phyloP scores from a whole-genome alignment of 2,329 filamentous ascomycete genomes.

The Emericellopsis atlantica region DNA sequence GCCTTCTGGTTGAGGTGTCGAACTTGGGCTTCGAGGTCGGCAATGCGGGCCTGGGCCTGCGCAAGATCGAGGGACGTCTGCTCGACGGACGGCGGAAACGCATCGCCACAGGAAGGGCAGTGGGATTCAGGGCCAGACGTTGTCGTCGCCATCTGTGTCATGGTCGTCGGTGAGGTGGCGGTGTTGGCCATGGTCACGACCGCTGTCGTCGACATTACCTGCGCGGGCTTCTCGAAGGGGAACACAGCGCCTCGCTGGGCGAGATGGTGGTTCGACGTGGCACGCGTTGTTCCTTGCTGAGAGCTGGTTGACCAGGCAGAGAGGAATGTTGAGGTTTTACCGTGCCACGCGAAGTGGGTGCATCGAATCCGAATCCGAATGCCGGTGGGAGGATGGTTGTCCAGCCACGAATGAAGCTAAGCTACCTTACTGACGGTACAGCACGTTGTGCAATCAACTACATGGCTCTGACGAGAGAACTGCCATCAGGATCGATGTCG shows the following conservation, averaged over 20 bases:
- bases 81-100: conserved; percentile 16
- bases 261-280: not conserved
- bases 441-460: too few relatives aligned
- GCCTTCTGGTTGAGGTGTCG: conserved; percentile 59
- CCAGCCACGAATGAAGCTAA: too few relatives aligned
- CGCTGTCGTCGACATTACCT: conserved; percentile 12
- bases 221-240: not conserved
- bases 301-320: too few relatives aligned
- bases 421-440: too few relatives aligned
- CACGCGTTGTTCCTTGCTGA: not conserved
- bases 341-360: too few relatives aligned
- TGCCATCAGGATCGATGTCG: too few relatives aligned
- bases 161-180: conserved; percentile 11
- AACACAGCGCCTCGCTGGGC: not conserved
- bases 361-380: too few relatives aligned
- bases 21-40: conserved; percentile 60
- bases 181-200: conserved; percentile 21
- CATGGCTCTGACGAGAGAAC: too few relatives aligned
- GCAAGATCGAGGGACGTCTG: conserved; percentile 30
- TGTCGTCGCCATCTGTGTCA: conserved; percentile 8
- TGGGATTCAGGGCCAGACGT: conserved; percentile 15
- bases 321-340: too few relatives aligned
- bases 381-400: too few relatives aligned
- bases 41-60: conserved; percentile 46
- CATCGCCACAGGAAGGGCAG: conserved; percentile 37